These are phyloP conservation scores for Saccharomyces paradoxus DNA, from an alignment of 805 yeast species.

Conservation along the genomic window DNA sequence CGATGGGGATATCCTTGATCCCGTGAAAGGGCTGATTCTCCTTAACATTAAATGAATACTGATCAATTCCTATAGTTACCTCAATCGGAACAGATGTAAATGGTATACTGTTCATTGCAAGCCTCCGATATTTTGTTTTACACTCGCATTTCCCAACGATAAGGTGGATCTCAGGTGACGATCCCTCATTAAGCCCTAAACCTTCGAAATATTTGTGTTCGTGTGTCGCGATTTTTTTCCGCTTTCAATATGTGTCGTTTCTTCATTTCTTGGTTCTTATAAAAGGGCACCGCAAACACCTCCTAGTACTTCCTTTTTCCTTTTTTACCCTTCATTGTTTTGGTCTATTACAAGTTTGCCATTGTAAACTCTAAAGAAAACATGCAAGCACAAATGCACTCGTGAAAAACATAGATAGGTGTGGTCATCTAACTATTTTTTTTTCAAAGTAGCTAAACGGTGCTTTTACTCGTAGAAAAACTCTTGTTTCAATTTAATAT, in stretches of 20 bases:
- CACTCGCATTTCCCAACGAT: not conserved
- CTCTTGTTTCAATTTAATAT: conserved; percentile 8
- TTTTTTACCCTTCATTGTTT: too few species aligned
- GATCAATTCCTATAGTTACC: conserved; percentile 22
- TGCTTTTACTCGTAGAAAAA: not conserved
- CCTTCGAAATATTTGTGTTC: not conserved
- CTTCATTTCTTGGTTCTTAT: not conserved
- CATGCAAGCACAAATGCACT: not conserved
- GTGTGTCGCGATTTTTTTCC: not conserved
- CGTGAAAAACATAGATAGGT: not conserved
- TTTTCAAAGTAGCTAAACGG: not conserved
- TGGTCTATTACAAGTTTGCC: not conserved
- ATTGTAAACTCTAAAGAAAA: not conserved
- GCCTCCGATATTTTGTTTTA: not conserved
- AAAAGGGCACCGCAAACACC: not conserved
- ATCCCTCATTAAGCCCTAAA: not conserved
- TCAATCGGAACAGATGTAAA: conserved; percentile 7
- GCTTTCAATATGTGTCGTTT: not conserved
- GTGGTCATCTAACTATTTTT: not conserved
- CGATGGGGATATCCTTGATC: conserved; percentile 18
- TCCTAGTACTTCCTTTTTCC: too few species aligned
- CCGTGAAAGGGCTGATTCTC: conserved; percentile 21
- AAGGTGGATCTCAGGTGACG: not conserved
- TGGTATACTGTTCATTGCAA: conserved; percentile 3
- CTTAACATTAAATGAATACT: conserved; percentile 17